Base-by-base conservation (phyloP, 345 rosid species). In the Toxicodendron radicans region DNA sequence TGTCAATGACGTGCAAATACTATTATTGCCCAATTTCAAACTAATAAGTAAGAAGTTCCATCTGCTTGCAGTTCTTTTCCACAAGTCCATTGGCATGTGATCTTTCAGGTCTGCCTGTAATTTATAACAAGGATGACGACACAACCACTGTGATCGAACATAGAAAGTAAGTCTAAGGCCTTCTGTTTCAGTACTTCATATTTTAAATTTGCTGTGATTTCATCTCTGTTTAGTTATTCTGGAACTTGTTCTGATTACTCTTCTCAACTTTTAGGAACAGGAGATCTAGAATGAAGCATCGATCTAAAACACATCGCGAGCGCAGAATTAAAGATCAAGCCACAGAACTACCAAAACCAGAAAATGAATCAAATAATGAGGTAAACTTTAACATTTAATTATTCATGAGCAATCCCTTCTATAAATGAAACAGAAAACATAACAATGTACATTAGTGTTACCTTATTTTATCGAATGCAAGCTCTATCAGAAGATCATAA, bases 31-130 rank as follows among this genome's bases (percentile, higher is more conserved):
- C 23, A 33, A 70, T 38, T 74, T 79, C 54, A 18, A 66, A 58
- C 45, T 66, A 51, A 64, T 69, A 62, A 51, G 59, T 66, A 51
- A 64, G 66, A 62, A 51, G 59, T 58, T 30, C 64, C 53, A 66
- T 79, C 51, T 51, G 59, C 72, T 32, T 64, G 82, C 87, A 87
- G 90, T 85, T 81, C 83, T 90, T 90, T 78, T 71, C 66, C 69
- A 76, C 72, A 0, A 78, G 75, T 79, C 95, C 92, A 20, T 66
- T 83, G 61, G 87, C 90, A 0, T 87, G 95, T 23, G 85, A 84
- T 65, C 83, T 84, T 67, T 88, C 88, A 24, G 92, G 83, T 46
- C 85, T 90, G 27, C 92, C 90, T 10, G 75, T 82, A 16, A 58
- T 88, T 70, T 59, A 72, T 78, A 71, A 64, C 43, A 68, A 76